Base-by-base conservation (phyloP, 345 rosid species). In the Linum lewisii region DNA sequence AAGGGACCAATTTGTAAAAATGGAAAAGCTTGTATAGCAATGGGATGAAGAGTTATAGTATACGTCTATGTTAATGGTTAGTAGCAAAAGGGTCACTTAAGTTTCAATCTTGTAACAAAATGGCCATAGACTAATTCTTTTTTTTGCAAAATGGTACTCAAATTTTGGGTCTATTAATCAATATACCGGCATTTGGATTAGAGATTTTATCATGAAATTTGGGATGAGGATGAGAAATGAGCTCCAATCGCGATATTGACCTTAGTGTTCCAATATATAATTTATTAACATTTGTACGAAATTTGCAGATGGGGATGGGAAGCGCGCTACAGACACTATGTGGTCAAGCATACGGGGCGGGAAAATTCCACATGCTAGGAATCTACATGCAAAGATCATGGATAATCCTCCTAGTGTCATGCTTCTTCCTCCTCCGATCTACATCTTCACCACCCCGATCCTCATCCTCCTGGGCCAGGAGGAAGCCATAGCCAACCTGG, bases 291-390 rank as follows among this genome's bases (percentile, higher is more conserved):
- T 57, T 18, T 51, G 23, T 36, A 0, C 3, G 51, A 38, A 34
- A 24, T 2, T 53, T 73, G 82, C 65, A 89, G 95, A 85, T 87
- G 45, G 97, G 97, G 1, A 83, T 84, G 97, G 97, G 89, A 61
- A 90, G 97, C 76, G 97, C 94, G 34, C 78, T 87, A 21, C 94
- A 90, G 67, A 90, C 94, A 21, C 82, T 87, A 0, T 90, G 95
- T 69, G 94, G 97, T 1, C 95, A 90, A 80, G 95, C 95, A n/a
- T 84, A 59, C 74, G 95, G 94, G 15, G 95, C 89, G 0, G 97
- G 97, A 23, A 83, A 85, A 69, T 68, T 82, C 24, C 67, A 82
- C 22, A 63, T 85, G 84, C 82, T 90, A 0, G 97, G 95, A 1
- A 54, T 90, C 20, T 87, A 90, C 61, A 73, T 87, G 91, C 97